A percentile compares a stretch with the other conserved stretches of the same genome.
phyloP scores from a whole-genome alignment of 257 asterid genomes.

The Solanum virginianum region DNA sequence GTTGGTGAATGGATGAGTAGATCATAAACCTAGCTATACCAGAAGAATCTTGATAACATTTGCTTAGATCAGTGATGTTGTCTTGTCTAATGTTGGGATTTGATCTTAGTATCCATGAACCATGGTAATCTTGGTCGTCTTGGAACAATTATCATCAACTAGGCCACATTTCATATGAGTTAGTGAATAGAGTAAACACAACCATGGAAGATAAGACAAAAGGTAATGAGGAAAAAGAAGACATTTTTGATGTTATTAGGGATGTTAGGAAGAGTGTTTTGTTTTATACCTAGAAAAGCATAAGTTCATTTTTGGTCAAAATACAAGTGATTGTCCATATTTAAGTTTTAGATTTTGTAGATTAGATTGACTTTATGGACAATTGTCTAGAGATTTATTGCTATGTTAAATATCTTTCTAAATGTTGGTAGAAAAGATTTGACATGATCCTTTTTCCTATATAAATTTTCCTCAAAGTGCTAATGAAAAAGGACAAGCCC shows the following conservation, averaged over 20 bases:
- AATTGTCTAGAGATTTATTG: neutral
- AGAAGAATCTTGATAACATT: neutral
- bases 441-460: too few relatives aligned
- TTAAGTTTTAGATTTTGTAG: neutral
- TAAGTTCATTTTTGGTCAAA: neutral
- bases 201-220: neutral
- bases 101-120: neutral
- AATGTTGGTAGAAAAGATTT: too few relatives aligned
- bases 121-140: neutral
- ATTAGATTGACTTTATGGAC: neutral
- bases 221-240: neutral
- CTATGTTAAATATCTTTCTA: too few relatives aligned
- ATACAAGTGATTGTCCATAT: neutral
- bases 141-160: neutral
- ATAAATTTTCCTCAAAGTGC: too few relatives aligned
- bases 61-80: neutral
- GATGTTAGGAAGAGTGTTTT: neutral
- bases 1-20: neutral
- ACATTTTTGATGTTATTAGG: neutral
- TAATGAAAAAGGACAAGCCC: too few relatives aligned
- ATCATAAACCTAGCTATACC: neutral
- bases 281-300: neutral
- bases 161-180: neutral
- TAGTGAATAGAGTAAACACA: neutral
- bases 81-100: neutral